Conservation (phyloP, 441 rosid species). For the Heliophila coronopifolia region DNA sequence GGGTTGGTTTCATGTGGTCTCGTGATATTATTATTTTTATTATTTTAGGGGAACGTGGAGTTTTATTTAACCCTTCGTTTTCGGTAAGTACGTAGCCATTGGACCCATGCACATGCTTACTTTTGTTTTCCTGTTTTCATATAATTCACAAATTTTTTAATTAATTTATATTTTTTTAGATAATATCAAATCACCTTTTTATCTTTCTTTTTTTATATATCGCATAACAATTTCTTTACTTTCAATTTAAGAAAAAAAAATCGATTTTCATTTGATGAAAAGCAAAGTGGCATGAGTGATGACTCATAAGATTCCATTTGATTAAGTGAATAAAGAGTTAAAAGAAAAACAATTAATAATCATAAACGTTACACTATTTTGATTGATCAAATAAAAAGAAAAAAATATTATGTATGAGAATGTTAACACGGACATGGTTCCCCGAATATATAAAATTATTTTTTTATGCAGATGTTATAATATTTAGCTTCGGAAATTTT, state of each 20-base stretch:
- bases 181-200: constrained; percentile 18
- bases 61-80: constrained; percentile 22
- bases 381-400: too few relatives aligned
- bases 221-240: constrained; percentile 18
- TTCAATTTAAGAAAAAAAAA: constrained; percentile 10
- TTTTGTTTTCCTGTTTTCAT: constrained; percentile 9
- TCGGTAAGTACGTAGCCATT: constrained; percentile 21
- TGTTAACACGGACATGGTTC: too few relatives aligned
- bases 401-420: too few relatives aligned
- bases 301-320: constrained; percentile 9
- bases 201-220: not conserved
- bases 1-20: constrained; percentile 24
- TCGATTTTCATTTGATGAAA: constrained; percentile 13
- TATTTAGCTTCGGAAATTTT: too few relatives aligned
- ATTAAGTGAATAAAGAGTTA: not conserved
- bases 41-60: constrained; percentile 28
- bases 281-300: constrained; percentile 23
- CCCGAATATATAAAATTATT: too few relatives aligned
- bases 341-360: too few relatives aligned
- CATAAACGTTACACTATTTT: too few relatives aligned
- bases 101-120: constrained; percentile 29
- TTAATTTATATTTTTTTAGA: not conserved
- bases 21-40: too few relatives aligned
- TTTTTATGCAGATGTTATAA: too few relatives aligned
- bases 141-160: not conserved